Evolutionary conservation across 768 basidiomycete species (phyloP), one percentile per base, ranked within the genome.

Genomic region (Floccularia luteovirens): DNA sequence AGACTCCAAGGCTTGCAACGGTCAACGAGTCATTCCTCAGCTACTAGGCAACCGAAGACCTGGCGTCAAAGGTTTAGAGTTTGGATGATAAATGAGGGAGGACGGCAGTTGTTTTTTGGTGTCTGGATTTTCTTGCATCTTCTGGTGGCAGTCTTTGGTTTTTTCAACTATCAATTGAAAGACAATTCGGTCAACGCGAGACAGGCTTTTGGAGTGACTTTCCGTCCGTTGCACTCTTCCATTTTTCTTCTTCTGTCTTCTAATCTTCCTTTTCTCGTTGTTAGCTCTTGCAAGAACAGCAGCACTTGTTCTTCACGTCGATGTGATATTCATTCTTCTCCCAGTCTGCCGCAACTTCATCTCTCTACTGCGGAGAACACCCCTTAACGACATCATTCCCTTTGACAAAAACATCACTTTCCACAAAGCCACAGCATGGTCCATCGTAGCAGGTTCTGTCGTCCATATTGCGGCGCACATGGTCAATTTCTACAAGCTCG

Each of bases 71-170:
- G 59, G 48, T 70, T 75, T 50, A 69, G 72, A 48, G 50, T 79
- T n/a, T 94, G 91, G 91, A 85, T 90, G 84, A 89, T 92, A 58
- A 92, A 93, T 56, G 91, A 93, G 55, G 92, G 92, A 52, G 79
- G 84, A 11, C 72, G 74, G 31, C 70, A 75, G 39, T 49, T 93
- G 27, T 90, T 92, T 69, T 89, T 93, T 63, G 72, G 63, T 41
- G 59, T 79, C 45, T 96, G 85, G 79, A 64, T 93, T 37, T 63
- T 90, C 58, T 72, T 94, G 23, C 92, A 97, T 47, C 43, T 80
- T 27, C 62, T 93, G 24, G 88, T 91, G 38, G 74, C 79, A 40
- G 68, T 70, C 28, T 78, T 96, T 47, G 91, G 90, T 2, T 73
- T 82, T 53, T 43, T 89, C 43, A 70, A 89, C 61, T 93, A 90